Percentiles rank a stretch among this genome's conserved stretches.
phyloP scores from a whole-genome alignment of 164 flowering plant species.

The Vitis riparia region DNA sequence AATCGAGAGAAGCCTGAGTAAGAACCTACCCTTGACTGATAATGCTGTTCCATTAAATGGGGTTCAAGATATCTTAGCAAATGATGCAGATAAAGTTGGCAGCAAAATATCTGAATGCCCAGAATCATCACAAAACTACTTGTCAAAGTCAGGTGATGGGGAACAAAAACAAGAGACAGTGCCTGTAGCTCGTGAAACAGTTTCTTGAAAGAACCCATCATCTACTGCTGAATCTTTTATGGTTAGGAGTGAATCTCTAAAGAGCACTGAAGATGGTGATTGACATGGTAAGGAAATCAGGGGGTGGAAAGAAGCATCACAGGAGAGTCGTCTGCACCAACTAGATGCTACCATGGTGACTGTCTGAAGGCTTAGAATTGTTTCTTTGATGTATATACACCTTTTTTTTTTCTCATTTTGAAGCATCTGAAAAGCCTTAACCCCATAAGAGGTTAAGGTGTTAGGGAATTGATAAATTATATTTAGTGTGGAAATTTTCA shows the following conservation, averaged over 20 bases:
- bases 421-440: no score
- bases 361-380: no score
- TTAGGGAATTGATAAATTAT: no score
- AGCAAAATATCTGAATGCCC: neutral
- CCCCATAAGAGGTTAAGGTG: no score
- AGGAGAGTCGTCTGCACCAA: no score
- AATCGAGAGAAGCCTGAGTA: neutral
- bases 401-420: no score
- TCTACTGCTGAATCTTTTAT: neutral
- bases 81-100: conserved; percentile 1
- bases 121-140: neutral
- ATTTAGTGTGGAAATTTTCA: no score
- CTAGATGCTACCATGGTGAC: no score
- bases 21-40: no score
- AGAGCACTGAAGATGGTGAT: neutral
- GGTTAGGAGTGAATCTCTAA: neutral
- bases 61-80: neutral
- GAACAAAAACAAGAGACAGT: neutral
- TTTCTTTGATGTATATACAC: no score
- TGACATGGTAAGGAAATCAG: neutral
- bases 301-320: neutral
- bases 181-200: conserved; percentile 1
- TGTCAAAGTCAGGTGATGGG: neutral
- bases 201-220: neutral
- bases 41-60: neutral